Base-by-base conservation (phyloP, 75 land plant species). In the Pseudotsuga menziesii region DNA sequence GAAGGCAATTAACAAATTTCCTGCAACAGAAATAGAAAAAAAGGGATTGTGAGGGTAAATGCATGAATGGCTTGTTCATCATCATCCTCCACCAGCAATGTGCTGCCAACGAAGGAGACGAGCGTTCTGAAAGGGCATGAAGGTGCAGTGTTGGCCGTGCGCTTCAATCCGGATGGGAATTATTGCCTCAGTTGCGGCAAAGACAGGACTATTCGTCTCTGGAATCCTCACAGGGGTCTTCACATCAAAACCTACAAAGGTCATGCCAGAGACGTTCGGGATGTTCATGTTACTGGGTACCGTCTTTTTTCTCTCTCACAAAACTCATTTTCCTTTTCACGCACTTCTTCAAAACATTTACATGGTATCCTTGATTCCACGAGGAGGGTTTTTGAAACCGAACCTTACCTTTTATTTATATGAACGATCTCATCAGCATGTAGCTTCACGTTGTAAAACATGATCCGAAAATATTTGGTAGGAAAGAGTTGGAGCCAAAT, bases 181-280 rank as follows among this genome's bases (percentile, higher is more conserved):
- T 97, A 97, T 63, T 97, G 99, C 82, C 88, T 97, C 54, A 94
- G 90, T 86, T 89, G 93, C 79, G 99, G 99, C 80, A 90, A 91
- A 61, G 99, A 97, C 78, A 90, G 98, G n/a, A 89, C 95, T 22
- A 85, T 97, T 61, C 94, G 92, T 11, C 89, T 97, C 66, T 97
- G 99, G 99, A 97, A 97, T 74, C 99, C 98, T 2, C 90, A 94
- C 77, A 87, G 92, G 44, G 91, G 88, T 3, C 80, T 88, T 39
- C 99, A 85, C 81, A 89, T 97, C 88, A 97, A 94, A 79, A 87
- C 93, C 75, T 97, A 97, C 85, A 90, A 91, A 72, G 89, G 88
- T 29, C 99, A 97, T 59, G 98, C 91, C 70, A 91, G 99, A 29
- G 99, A 97, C 58, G 98, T 97, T 70, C 93, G 99, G n/a, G 98